Conservation (phyloP, 805 yeast species). For the Scheffersomyces stipitis region DNA sequence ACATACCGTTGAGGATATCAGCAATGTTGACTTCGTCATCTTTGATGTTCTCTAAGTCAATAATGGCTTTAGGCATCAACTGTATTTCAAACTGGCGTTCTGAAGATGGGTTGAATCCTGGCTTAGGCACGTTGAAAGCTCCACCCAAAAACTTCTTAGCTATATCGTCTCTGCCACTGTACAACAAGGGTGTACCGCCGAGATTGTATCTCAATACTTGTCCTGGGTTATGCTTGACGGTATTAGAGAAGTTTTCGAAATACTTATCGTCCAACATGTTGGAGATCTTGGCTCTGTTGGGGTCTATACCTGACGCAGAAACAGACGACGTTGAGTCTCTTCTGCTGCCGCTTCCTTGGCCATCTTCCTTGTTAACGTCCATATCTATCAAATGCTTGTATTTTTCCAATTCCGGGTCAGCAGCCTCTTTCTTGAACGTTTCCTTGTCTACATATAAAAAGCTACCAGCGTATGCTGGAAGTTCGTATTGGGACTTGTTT, state of each 20-base stretch:
- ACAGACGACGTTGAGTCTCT: conserved; percentile 13
- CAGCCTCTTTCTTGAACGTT: conserved; percentile 50
- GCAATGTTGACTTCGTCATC: conserved; percentile 14
- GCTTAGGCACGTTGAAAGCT: conserved; percentile 50
- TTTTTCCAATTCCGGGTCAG: conserved; percentile 50
- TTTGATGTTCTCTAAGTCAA: conserved; percentile 66
- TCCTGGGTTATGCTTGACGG: conserved; percentile 76
- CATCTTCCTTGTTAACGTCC: conserved; percentile 39
- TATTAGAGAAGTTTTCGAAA: conserved; percentile 75
- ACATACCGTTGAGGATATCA: conserved; percentile 76
- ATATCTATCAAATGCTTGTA: conserved; percentile 52
- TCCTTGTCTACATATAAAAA: conserved; percentile 75
- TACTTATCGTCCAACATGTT: conserved; percentile 68
- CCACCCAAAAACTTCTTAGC: conserved; percentile 40
- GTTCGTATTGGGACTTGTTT: conserved; percentile 12
- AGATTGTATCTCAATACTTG: conserved; percentile 86
- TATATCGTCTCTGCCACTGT: conserved; percentile 59
- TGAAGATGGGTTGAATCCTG: conserved; percentile 61
- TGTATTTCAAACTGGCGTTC: conserved; percentile 77
- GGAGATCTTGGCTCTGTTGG: conserved; percentile 34
- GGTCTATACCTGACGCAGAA: conserved; percentile 15
- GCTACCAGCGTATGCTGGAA: conserved; percentile 63
- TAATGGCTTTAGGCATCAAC: conserved; percentile 89
- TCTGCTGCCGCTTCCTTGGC: conserved; percentile 6
- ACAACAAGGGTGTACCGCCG: conserved; percentile 75